Conservation (phyloP, 2,329 filamentous ascomycete genomes). For the Ambrosiella cleistominuta region DNA sequence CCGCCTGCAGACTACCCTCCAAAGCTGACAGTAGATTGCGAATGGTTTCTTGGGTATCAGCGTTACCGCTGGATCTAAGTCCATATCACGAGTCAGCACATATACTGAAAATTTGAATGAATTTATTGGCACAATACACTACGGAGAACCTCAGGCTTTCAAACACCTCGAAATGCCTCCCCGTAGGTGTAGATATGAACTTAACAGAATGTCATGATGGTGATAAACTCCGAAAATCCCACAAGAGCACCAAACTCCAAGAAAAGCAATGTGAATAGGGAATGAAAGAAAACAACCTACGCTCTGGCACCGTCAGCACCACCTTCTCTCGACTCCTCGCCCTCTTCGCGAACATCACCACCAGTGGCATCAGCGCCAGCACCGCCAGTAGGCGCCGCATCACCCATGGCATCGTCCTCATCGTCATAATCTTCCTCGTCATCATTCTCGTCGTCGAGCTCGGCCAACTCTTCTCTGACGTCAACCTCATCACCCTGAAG, state of each 20-base stretch:
- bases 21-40: constrained; percentile 80
- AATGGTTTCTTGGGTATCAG: constrained; percentile 26
- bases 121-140: neutral
- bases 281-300: constrained; percentile 52
- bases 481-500: constrained; percentile 82
- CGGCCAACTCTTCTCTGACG: constrained; percentile 53
- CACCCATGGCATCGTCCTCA: constrained; percentile 27
- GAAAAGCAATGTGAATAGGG: neutral
- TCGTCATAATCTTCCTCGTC: constrained; percentile 52
- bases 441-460: constrained; percentile 30
- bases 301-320: constrained; percentile 95
- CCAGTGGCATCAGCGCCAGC: constrained; percentile 77
- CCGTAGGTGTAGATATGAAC: neutral
- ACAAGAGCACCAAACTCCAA: neutral
- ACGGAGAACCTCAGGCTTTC: neutral
- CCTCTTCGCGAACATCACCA: constrained; percentile 81
- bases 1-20: constrained; percentile 33
- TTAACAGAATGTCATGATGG: neutral
- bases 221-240: neutral
- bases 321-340: constrained; percentile 71
- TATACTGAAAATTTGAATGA: neutral
- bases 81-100: constrained; percentile 8
- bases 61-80: constrained; percentile 28
- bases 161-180: neutral
- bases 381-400: constrained; percentile 46